These are phyloP conservation scores for Casuarina glauca DNA, from an alignment of 306 rosid genomes.

Conservation along the genomic window DNA sequence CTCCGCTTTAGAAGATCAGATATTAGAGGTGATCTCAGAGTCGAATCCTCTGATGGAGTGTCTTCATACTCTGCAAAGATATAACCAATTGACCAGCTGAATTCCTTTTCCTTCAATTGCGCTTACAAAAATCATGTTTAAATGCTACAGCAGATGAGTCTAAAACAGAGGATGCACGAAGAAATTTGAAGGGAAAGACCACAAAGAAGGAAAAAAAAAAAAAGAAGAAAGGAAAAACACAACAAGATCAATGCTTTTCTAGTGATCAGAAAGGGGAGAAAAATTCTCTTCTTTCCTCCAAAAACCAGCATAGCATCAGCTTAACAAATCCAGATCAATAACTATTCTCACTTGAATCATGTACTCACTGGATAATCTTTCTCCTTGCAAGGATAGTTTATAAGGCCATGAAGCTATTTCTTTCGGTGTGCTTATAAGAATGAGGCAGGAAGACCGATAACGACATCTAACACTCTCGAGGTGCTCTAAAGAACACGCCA, in stretches of 20 bases:
- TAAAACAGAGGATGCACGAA: neutral
- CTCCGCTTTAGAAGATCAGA: slow-evolving; percentile 33
- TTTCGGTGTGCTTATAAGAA: neutral
- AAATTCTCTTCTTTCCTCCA: neutral
- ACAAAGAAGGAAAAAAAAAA: neutral
- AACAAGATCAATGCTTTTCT: neutral
- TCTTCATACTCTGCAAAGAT: slow-evolving; percentile 48
- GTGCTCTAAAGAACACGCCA: neutral
- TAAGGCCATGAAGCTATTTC: neutral
- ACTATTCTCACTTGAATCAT: neutral
- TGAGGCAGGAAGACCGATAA: neutral
- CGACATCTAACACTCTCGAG: neutral
- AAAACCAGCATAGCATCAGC: neutral
- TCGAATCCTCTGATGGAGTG: slow-evolving; percentile 31
- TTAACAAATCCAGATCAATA: neutral
- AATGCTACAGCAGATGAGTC: neutral
- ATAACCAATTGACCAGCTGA: neutral
- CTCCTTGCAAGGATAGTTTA: neutral
- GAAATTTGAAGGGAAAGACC: neutral
- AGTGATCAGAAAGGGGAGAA: neutral
- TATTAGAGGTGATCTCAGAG: slow-evolving; percentile 24
- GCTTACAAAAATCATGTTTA: neutral
- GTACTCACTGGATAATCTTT: neutral
- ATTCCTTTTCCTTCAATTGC: neutral
- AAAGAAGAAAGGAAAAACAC: neutral